Conservation (phyloP, 1,284 basidiomycete genomes). For the Ustilago curta region DNA sequence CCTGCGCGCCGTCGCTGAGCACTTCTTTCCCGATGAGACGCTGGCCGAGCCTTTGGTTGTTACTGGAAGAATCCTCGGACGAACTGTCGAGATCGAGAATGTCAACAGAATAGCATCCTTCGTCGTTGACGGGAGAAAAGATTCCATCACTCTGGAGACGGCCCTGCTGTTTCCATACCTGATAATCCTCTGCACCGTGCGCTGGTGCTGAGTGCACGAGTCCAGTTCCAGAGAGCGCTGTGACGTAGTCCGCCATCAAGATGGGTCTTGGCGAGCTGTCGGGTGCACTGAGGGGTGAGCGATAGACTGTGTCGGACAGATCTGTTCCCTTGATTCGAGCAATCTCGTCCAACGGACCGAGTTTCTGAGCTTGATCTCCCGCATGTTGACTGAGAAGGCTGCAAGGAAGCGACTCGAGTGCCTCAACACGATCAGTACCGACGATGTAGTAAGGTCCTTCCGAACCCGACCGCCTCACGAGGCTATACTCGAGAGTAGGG, state of each 20-base stretch:
- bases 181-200: constrained; percentile 93
- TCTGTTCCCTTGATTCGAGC: constrained; percentile 40
- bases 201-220: constrained; percentile 96
- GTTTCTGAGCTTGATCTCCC: neutral
- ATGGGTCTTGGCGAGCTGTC: constrained; percentile 69
- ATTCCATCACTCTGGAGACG: constrained; percentile 42
- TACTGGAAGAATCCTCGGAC: constrained; percentile 71
- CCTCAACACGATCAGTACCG: constrained; percentile 77
- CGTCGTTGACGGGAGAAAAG: constrained; percentile 76
- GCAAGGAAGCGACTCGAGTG: constrained; percentile 25
- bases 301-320: constrained; percentile 78
- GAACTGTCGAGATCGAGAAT: constrained; percentile 22
- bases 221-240: constrained; percentile 89
- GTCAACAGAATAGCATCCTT: constrained; percentile 78
- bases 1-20: constrained; percentile 78
- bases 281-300: constrained; percentile 76
- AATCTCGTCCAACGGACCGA: constrained; percentile 51
- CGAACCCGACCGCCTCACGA: constrained; percentile 72
- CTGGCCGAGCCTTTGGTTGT: constrained; percentile 65
- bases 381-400: neutral
- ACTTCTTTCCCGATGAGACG: constrained; percentile 80
- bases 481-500: constrained; percentile 78
- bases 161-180: constrained; percentile 57
- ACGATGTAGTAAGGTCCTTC: constrained; percentile 74
- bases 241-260: constrained; percentile 78